Conservation (phyloP, 2,329 filamentous ascomycete genomes). For the Zalaria sp. region DNA sequence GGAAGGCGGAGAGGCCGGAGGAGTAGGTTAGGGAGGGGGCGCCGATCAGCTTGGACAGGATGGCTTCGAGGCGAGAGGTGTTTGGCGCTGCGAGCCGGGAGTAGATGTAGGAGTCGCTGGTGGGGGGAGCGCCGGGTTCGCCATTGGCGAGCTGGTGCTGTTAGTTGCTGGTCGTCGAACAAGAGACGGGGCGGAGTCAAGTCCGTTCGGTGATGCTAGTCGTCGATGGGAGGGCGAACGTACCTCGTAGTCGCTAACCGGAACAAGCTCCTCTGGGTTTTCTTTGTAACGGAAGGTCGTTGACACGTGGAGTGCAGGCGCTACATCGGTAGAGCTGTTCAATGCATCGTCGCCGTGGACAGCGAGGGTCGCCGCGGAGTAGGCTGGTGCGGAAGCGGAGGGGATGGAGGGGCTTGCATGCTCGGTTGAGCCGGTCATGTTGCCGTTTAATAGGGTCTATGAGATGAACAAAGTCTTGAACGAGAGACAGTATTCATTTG, state of each 20-base stretch:
- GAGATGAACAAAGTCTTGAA: neutral
- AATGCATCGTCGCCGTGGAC: constrained; percentile 22
- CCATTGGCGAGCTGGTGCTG: constrained; percentile 5
- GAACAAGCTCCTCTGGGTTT: constrained; percentile 52
- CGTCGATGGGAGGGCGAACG: neutral
- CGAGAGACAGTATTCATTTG: neutral
- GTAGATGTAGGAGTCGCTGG: constrained; percentile 60
- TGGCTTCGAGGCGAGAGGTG: constrained; percentile 68
- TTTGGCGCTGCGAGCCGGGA: constrained; percentile 68
- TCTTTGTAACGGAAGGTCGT: constrained; percentile 76
- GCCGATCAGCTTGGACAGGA: constrained; percentile 60
- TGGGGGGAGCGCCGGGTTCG: constrained; percentile 23
- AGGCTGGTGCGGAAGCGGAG: constrained; percentile 2
- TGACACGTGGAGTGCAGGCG: constrained; percentile 78
- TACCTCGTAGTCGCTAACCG: constrained; percentile 39
- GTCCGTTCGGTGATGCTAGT: too few relatives aligned
- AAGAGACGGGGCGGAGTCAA: too few relatives aligned
- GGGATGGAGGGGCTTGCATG: neutral
- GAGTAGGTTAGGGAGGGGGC: constrained; percentile 62
- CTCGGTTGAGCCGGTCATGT: neutral
- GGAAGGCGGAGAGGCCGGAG: constrained; percentile 77
- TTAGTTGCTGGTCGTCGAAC: too few relatives aligned
- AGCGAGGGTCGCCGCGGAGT: constrained; percentile 16
- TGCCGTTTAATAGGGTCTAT: neutral
- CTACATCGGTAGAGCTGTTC: constrained; percentile 48